Percentiles rank a stretch among this genome's conserved stretches.
These are phyloP conservation scores for Tulasnella sp. DNA, from an alignment of 768 basidiomycete species.

Conservation along the genomic window DNA sequence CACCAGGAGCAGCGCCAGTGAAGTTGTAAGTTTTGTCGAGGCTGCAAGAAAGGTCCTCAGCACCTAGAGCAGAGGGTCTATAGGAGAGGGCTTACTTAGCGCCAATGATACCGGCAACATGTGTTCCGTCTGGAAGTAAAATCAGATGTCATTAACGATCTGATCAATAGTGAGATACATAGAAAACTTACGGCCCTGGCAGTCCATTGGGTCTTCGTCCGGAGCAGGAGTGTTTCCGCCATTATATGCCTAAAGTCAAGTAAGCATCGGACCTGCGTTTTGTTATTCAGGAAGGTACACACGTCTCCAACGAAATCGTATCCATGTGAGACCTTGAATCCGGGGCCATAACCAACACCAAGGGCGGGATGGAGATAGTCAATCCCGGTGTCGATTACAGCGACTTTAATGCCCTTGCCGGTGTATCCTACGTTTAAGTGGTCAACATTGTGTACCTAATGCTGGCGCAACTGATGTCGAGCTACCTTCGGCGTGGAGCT, in stretches of 20 bases:
- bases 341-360: constrained; percentile 33
- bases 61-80: constrained; percentile 47
- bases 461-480: not conserved
- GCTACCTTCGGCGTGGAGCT: constrained; percentile 32
- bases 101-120: constrained; percentile 54
- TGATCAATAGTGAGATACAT: constrained; percentile 37
- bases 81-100: constrained; percentile 4
- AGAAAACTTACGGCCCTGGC: constrained; percentile 30
- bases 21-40: constrained; percentile 66
- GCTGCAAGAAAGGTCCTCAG: constrained; percentile 60
- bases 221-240: constrained; percentile 30
- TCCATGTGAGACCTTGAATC: constrained; percentile 33
- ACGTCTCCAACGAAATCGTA: constrained; percentile 36
- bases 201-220: constrained; percentile 35
- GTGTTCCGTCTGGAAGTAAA: constrained; percentile 48
- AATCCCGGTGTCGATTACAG: constrained; percentile 34
- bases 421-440: not conserved
- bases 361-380: constrained; percentile 34
- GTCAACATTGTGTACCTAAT: not conserved
- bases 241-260: constrained; percentile 17
- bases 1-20: constrained; percentile 68
- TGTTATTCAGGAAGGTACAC: constrained; percentile 40
- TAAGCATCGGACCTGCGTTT: constrained; percentile 15
- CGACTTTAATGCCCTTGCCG: constrained; percentile 34
- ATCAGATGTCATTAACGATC: constrained; percentile 40